Percentiles rank a stretch among this genome's conserved stretches.
These are phyloP conservation scores for sweet orange (Citrus sinensis) DNA, from an alignment of 345 rosid genomes.

Conservation along the genomic window DVS_A1.0 CM039165.1:1149001-1149500, in stretches of 20 bases:
- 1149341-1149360: conserved; percentile 34
- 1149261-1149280: conserved; percentile 50
- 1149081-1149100: too few relatives aligned
- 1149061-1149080: too few relatives aligned
- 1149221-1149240: conserved; percentile 14
- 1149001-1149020: too few relatives aligned
- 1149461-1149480: not conserved
- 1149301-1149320: conserved; percentile 48
- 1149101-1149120: too few relatives aligned
- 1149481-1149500: not conserved
- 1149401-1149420: conserved; percentile 3
- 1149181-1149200: not conserved
- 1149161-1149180: not conserved
- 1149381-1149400: not conserved
- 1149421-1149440: not conserved
- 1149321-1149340: conserved; percentile 42
- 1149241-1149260: conserved; percentile 18
- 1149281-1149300: conserved; percentile 52
- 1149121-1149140: too few relatives aligned
- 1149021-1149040: too few relatives aligned
- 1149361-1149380: conserved; percentile 49
- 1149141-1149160: not conserved
- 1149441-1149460: too few relatives aligned
- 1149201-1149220: not conserved
- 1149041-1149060: too few relatives aligned